phyloP scores from a whole-genome alignment of 2,329 filamentous ascomycete species.

The Trichoderma pleuroti region DNA sequence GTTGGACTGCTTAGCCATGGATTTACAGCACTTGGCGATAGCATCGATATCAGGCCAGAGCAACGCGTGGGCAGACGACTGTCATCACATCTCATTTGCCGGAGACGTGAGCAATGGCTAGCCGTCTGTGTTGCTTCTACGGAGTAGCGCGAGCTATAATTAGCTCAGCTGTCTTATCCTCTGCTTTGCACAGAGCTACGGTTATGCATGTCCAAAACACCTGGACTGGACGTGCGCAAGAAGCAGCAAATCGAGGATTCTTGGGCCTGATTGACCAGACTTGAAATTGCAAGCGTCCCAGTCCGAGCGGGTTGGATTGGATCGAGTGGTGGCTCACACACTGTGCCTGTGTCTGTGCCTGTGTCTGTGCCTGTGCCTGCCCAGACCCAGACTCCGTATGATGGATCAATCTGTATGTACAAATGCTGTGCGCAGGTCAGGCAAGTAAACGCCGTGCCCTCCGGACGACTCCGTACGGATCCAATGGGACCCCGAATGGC shows the following conservation, averaged over 20 bases:
- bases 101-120: not conserved
- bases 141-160: slow-evolving; percentile 16
- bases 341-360: too few relatives aligned
- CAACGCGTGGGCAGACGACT: not conserved
- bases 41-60: not conserved
- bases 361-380: too few relatives aligned
- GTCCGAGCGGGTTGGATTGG: not conserved
- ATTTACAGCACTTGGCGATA: not conserved
- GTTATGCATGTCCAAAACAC: not conserved
- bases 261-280: not conserved
- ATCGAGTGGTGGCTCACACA: not conserved
- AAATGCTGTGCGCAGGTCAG: not conserved
- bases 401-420: too few relatives aligned
- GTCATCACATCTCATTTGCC: not conserved
- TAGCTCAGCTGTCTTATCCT: not conserved
- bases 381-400: too few relatives aligned
- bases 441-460: not conserved
- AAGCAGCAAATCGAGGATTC: not conserved
- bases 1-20: not conserved
- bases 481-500: not conserved
- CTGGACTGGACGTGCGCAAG: not conserved
- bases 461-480: not conserved
- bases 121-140: not conserved
- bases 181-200: not conserved
- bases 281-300: not conserved